phyloP scores from a whole-genome alignment of 768 basidiomycete genomes.

The Fibroporia radiculosa region DNA sequence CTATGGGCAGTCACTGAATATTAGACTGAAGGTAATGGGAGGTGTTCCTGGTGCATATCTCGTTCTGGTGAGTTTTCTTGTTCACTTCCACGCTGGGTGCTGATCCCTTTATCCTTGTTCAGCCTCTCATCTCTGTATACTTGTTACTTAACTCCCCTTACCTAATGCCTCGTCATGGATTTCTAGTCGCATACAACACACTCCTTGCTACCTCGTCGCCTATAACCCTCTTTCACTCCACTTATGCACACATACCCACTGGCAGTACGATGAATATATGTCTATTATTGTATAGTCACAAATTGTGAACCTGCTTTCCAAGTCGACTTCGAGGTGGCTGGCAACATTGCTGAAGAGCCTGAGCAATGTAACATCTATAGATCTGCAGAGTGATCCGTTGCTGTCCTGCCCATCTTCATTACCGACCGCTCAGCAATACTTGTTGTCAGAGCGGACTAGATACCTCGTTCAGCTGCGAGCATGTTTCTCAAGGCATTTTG shows the following conservation, averaged over 20 bases:
- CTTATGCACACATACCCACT: slow-evolving; percentile 15
- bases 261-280: slow-evolving; percentile 10
- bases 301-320: no score
- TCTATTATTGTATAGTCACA: slow-evolving; percentile 19
- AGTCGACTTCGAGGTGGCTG: no score
- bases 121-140: background rate
- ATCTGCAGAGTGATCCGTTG: no score
- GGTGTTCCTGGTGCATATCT: slow-evolving; percentile 2
- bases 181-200: background rate
- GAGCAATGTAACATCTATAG: no score
- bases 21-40: slow-evolving; percentile 1
- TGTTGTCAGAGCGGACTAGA: no score
- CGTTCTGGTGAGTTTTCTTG: slow-evolving; percentile 2
- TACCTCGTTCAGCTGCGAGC: no score
- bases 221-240: slow-evolving; percentile 16
- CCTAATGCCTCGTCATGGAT: background rate
- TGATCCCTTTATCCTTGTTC: background rate
- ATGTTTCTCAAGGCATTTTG: no score
- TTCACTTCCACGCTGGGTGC: background rate
- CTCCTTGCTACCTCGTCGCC: background rate
- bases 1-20: background rate
- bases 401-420: no score
- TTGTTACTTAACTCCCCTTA: background rate
- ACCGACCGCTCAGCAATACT: no score
- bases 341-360: no score